phyloP scores from a whole-genome alignment of 2,329 filamentous ascomycete species.

The Lasiodiplodia gonubiensis region DNA sequence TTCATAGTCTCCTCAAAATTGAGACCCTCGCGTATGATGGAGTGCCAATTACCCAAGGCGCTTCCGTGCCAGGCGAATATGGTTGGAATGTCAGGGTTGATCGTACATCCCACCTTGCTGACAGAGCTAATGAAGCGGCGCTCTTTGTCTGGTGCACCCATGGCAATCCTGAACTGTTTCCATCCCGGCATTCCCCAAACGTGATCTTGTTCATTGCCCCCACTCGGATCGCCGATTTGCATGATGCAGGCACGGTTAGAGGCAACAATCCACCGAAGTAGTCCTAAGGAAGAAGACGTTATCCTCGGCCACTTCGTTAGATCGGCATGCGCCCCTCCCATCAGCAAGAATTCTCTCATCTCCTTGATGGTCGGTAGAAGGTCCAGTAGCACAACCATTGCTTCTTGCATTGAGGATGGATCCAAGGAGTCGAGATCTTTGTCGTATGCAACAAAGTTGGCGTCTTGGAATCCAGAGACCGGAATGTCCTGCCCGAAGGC shows the following conservation, averaged over 20 bases:
- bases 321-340: slow-evolving; percentile 45
- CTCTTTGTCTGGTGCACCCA: slow-evolving; percentile 91
- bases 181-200: slow-evolving; percentile 69
- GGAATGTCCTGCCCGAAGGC: not conserved
- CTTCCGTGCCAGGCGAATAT: slow-evolving; percentile 91
- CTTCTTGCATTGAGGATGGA: slow-evolving; percentile 53
- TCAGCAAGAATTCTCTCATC: slow-evolving; percentile 57
- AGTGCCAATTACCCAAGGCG: slow-evolving; percentile 79
- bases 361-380: slow-evolving; percentile 66
- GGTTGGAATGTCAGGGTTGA: slow-evolving; percentile 63
- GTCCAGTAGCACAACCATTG: slow-evolving; percentile 60
- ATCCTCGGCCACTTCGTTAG: slow-evolving; percentile 64
- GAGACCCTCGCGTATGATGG: slow-evolving; percentile 81
- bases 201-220: slow-evolving; percentile 47
- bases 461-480: slow-evolving; percentile 37
- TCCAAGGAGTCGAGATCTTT: slow-evolving; percentile 64
- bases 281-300: slow-evolving; percentile 66
- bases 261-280: slow-evolving; percentile 86
- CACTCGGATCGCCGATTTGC: slow-evolving; percentile 63
- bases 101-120: slow-evolving; percentile 49
- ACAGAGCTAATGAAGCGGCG: slow-evolving; percentile 72
- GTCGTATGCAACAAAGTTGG: slow-evolving; percentile 55
- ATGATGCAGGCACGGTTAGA: slow-evolving; percentile 89
- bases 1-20: slow-evolving; percentile 68
- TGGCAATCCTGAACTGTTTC: slow-evolving; percentile 85